These are phyloP conservation scores for Circinella minor DNA, from an alignment of 371 early-diverging fungal species.

Conservation along the genomic window DNA sequence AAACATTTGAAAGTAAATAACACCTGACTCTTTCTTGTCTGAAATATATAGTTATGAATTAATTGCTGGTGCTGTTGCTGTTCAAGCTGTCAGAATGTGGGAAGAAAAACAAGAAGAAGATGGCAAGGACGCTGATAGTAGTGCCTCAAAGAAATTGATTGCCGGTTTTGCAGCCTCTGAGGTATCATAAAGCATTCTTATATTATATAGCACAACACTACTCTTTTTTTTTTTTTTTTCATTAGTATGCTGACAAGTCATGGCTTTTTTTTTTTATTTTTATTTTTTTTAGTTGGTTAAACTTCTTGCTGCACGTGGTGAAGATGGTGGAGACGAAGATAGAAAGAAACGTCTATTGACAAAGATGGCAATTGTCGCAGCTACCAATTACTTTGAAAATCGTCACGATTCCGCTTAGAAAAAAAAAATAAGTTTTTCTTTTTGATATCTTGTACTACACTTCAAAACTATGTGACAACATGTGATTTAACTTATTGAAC, in stretches of 20 bases:
- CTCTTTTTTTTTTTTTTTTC: background rate
- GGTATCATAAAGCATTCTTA: constrained; percentile 19
- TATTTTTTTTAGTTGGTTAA: constrained; percentile 35
- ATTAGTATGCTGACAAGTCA: background rate
- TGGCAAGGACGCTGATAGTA: constrained; percentile 43
- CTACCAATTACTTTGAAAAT: no score
- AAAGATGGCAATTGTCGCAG: constrained; percentile 39
- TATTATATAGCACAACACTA: background rate
- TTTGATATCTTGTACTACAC: no score
- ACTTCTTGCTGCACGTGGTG: constrained; percentile 33
- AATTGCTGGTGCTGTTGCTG: constrained; percentile 67
- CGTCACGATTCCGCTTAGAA: no score
- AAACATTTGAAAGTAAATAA: background rate
- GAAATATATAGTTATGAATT: constrained; percentile 49
- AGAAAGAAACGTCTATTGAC: constrained; percentile 27
- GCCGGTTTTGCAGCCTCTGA: constrained; percentile 57
- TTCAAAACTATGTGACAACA: no score
- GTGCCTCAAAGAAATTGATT: constrained; percentile 55
- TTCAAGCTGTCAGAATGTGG: constrained; percentile 54
- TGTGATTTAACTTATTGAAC: no score
- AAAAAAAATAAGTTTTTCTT: no score
- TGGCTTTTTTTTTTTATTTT: background rate
- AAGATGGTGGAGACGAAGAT: constrained; percentile 28
- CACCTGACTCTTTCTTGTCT: background rate
- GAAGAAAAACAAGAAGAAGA: constrained; percentile 47